These are phyloP conservation scores for Pseudogymnoascus sp. DNA, from an alignment of 2,329 filamentous ascomycete species.

Conservation along the genomic window DNA sequence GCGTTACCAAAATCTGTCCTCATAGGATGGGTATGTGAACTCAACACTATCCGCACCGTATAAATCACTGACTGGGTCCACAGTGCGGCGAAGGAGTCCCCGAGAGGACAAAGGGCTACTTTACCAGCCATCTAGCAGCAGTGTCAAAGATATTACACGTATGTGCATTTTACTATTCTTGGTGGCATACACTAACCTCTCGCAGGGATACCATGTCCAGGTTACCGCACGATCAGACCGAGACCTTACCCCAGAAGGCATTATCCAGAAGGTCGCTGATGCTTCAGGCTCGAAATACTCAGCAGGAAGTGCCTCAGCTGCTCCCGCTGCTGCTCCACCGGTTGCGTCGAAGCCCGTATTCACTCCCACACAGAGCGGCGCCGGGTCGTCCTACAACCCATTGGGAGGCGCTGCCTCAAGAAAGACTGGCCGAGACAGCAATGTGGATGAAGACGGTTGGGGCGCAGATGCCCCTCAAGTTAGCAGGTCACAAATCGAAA, in stretches of 20 bases:
- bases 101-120: slow-evolving; percentile 98
- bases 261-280: slow-evolving; percentile 90
- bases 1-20: slow-evolving; percentile 84
- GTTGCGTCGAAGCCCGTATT: slow-evolving; percentile 87
- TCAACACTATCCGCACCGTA: not conserved
- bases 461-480: slow-evolving; percentile 88
- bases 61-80: slow-evolving; percentile 21
- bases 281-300: slow-evolving; percentile 94
- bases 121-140: slow-evolving; percentile 85
- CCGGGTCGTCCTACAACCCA: slow-evolving; percentile 55
- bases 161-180: slow-evolving; percentile 22
- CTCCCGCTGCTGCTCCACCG: slow-evolving; percentile 58
- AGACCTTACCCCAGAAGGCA: slow-evolving; percentile 79
- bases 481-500: slow-evolving; percentile 79
- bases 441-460: slow-evolving; percentile 83
- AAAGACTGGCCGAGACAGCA: slow-evolving; percentile 44
- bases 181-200: slow-evolving; percentile 10
- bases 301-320: slow-evolving; percentile 45
- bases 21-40: slow-evolving; percentile 67
- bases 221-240: slow-evolving; percentile 88
- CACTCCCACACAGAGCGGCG: slow-evolving; percentile 58
- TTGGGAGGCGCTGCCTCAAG: slow-evolving; percentile 58
- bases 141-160: slow-evolving; percentile 88
- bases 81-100: slow-evolving; percentile 93
- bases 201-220: slow-evolving; percentile 86